These are phyloP conservation scores for Marchantia paleacea DNA, from an alignment of 225 moss, liverwort and hornwort species.

Conservation along the genomic window DNA sequence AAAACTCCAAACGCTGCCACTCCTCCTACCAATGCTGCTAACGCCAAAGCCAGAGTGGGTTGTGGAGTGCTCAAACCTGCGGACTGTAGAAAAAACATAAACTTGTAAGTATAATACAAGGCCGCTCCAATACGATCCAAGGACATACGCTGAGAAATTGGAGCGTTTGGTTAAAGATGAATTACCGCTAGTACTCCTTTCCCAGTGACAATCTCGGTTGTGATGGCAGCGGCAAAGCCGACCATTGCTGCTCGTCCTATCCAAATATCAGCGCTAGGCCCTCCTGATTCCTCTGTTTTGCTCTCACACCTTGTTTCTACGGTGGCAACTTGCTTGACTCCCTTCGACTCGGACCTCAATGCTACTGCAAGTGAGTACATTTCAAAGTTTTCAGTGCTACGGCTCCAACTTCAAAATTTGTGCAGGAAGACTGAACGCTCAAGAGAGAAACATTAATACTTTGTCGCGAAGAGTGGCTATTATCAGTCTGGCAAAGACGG, in stretches of 20 bases:
- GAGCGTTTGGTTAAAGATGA: neutral
- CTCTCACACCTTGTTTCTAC: slow-evolving; percentile 35
- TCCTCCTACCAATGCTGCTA: slow-evolving; percentile 39
- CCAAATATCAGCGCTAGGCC: slow-evolving; percentile 65
- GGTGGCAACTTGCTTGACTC: slow-evolving; percentile 10
- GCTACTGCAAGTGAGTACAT: slow-evolving; percentile 17
- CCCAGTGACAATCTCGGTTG: slow-evolving; percentile 67
- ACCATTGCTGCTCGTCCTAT: slow-evolving; percentile 89
- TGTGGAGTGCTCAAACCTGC: slow-evolving; percentile 43
- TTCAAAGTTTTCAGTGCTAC: too few relatives aligned
- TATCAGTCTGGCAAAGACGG: too few relatives aligned
- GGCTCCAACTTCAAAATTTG: neutral
- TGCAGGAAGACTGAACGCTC: neutral
- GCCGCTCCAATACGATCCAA: neutral
- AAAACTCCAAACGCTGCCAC: slow-evolving; percentile 40
- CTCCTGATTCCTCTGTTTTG: slow-evolving; percentile 39
- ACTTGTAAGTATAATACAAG: neutral
- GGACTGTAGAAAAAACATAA: slow-evolving; percentile 20
- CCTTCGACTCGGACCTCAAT: slow-evolving; percentile 7
- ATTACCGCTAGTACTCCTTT: slow-evolving; percentile 85
- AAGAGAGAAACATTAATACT: neutral
- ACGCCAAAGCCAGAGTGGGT: slow-evolving; percentile 46
- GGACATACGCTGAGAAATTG: neutral
- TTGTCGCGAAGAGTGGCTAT: too few relatives aligned
- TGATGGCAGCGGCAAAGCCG: slow-evolving; percentile 58